Conservation (phyloP, 1,284 basidiomycete species). For the Ceratobasidium sp. region DNA sequence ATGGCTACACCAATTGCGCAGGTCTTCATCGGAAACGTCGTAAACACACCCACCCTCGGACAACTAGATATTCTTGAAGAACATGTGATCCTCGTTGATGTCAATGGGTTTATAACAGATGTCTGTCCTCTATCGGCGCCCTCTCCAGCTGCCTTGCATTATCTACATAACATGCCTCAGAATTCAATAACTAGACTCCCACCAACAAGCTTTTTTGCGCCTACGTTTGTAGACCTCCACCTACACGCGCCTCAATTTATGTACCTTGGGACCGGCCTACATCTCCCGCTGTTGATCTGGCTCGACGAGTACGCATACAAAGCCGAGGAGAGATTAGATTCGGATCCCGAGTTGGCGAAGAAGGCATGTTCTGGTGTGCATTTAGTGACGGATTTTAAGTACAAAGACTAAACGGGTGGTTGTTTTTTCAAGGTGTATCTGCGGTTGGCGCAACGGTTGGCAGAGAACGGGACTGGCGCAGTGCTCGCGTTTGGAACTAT, state of each 20-base stretch:
- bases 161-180: slow-evolving; percentile 40
- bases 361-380: slow-evolving; percentile 50
- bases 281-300: slow-evolving; percentile 88
- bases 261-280: slow-evolving; percentile 85
- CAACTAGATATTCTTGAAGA: slow-evolving; percentile 52
- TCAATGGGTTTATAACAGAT: slow-evolving; percentile 48
- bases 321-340: slow-evolving; percentile 81
- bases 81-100: slow-evolving; percentile 44
- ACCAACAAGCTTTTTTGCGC: slow-evolving; percentile 74
- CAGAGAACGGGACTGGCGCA: slow-evolving; percentile 79
- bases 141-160: slow-evolving; percentile 26
- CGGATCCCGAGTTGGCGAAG: slow-evolving; percentile 69
- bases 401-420: not conserved
- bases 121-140: slow-evolving; percentile 41
- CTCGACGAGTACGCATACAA: slow-evolving; percentile 80
- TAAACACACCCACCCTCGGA: slow-evolving; percentile 45
- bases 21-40: slow-evolving; percentile 46
- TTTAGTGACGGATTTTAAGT: not conserved
- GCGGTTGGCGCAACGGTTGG: slow-evolving; percentile 71
- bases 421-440: slow-evolving; percentile 66
- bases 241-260: slow-evolving; percentile 89
- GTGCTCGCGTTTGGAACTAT: slow-evolving; percentile 86
- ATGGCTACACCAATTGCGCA: slow-evolving; percentile 41
- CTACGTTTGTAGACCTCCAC: slow-evolving; percentile 84
- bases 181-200: slow-evolving; percentile 57